Evolutionary conservation across 2,329 filamentous ascomycete species (phyloP), one percentile per base, ranked within the genome.

Genomic region (Fusarium sp.): DNA sequence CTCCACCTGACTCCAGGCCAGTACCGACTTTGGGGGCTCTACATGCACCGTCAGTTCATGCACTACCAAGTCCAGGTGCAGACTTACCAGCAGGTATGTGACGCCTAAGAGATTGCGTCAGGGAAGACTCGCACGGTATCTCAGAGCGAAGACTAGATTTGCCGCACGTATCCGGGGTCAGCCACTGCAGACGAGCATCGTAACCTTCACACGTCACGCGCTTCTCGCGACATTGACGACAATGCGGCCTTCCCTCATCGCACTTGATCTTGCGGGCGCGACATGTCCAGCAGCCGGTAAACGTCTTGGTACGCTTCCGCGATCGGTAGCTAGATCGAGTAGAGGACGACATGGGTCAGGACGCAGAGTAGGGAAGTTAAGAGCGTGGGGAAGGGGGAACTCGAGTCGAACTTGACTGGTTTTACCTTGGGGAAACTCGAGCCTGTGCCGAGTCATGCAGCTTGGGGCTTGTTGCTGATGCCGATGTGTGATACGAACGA

Each of bases 261-360:
- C 81, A 83, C 74, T 84, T 84, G 74, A 83, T 79, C 69, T 81
- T 81, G 20, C 82, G 78, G 35, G 79, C 73, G 20, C 82, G 82
- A 68, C 82, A 84, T 8, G 81, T 82, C 81, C 81, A 83, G 65
- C 82, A 84, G 13, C 82, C 82, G 4, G 75, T 78, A 64, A 80
- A 80, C 4, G 75, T 79, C 67, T 81, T 81, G 38, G 67, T 76
- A 22, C 75, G 71, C 31, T 79, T 79, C 22, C 71, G 54, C 14
- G 54, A 57, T 57, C 22, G 54, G 54, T 57, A 38, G 31, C 33
- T 57, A 1, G 54, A 57, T 38, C 54, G 54, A 35, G 31, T 57
- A 18, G 54, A 38, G 13, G 59, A 14, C 38, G 69, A 69, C 69
- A 71, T 71, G 63, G 40, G 62, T 50, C 25, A 50, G 5, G 54